Base-by-base conservation (phyloP, 345 rosid genomes). In the Hypericum androsaemum region DNA sequence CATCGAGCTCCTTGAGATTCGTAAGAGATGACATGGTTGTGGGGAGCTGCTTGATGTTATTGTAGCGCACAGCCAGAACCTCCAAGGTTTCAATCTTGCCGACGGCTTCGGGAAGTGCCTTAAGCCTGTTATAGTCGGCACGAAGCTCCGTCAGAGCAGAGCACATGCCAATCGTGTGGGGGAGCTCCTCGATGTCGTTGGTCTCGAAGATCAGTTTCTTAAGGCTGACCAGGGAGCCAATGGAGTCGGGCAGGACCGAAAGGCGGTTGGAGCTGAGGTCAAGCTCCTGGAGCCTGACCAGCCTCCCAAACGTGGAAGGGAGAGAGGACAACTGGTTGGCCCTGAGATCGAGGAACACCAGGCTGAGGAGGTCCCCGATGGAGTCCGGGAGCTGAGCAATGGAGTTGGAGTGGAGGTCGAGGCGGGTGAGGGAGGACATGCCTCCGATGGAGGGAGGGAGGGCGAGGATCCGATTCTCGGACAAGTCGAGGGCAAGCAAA, bases 61-160 rank as follows among this genome's bases (percentile, higher is more conserved):
- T 92, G 58, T 92, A 92, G 11, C 98, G 88, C 12, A 92, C 86
- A 0, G 77, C 73, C 37, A 92, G 59, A 59, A 88, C 75, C 86
- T 92, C 86, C 11, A 88, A 62, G 22, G 81, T 77, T 15, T 73
- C 60, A 52, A 88, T 72, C 88, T 88, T 92, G 44, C 98, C 98
- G 39, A 81, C 83, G 39, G 98, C 98, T 77, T 81, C 98, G 0
- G 98, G 98, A 46, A 92, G 98, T 62, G 96, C 97, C 71, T 84
- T 92, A 52, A 92, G 84, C 57, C 88, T 73, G 71, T 92, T 92
- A 70, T 92, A 92, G 67, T 88, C 97, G 3, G 78, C 95, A 50
- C 57, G 80, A 39, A 92, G 88, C 74, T 81, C 98, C 69, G 49
- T 72, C 32, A 92, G 71, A 0, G 80, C 76, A 52, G 83, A 59